Conservation (phyloP, 805 yeast species). For the Isabelozyma gotoi region DNA sequence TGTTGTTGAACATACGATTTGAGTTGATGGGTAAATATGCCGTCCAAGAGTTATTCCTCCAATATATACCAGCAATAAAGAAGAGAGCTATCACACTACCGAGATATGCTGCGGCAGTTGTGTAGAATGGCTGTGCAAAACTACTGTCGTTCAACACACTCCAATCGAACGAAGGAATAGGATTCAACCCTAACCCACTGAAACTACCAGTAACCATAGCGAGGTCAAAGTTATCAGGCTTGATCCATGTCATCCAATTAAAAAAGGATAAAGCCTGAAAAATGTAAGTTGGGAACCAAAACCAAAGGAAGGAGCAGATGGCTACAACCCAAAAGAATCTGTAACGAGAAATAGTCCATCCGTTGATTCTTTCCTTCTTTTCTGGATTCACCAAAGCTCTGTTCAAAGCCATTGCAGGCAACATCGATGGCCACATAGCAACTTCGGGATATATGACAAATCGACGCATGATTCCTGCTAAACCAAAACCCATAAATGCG, state of each 20-base stretch:
- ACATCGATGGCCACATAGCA: conserved; percentile 51
- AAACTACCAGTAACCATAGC: conserved; percentile 49
- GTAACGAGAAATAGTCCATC: conserved; percentile 29
- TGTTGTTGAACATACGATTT: conserved; percentile 45
- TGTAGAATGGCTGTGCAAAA: conserved; percentile 44
- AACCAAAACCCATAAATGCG: conserved; percentile 29
- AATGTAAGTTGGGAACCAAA: conserved; percentile 47
- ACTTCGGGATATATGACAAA: conserved; percentile 49
- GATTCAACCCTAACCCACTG: conserved; percentile 52
- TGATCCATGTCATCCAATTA: conserved; percentile 61
- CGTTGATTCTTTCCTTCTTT: conserved; percentile 24
- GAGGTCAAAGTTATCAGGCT: conserved; percentile 48
- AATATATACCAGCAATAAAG: conserved; percentile 18
- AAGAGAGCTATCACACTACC: conserved; percentile 18
- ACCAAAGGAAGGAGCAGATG: conserved; percentile 31
- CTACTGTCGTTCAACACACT: conserved; percentile 31
- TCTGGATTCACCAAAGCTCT: conserved; percentile 20
- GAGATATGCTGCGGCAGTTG: conserved; percentile 9
- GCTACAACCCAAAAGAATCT: conserved; percentile 8
- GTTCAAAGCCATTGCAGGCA: conserved; percentile 30
- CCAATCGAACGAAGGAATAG: conserved; percentile 54
- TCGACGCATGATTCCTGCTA: conserved; percentile 28
- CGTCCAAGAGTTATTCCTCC: conserved; percentile 21
- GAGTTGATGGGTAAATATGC: too few relatives aligned
- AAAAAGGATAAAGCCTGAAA: conserved; percentile 42